Percentiles rank a stretch among this genome's conserved stretches.
Conservation (phyloP, 2,329 filamentous ascomycete species). For the Claviceps pazoutovae region DNA sequence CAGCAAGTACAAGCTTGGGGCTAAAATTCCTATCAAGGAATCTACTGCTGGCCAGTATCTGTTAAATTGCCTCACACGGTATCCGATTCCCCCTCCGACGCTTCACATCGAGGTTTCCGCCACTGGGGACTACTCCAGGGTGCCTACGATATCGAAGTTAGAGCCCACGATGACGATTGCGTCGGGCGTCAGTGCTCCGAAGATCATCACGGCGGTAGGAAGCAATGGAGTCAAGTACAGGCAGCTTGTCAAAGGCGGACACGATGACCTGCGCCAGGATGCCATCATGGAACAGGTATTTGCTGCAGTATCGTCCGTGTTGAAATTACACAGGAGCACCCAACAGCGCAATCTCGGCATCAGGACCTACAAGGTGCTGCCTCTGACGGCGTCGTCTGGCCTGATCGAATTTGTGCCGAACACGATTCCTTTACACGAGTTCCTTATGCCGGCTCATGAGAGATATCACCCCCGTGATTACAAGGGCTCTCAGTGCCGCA, state of each 20-base stretch:
- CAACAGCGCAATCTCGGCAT: conserved; percentile 81
- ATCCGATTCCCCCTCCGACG: conserved; percentile 74
- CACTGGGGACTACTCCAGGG: conserved; percentile 58
- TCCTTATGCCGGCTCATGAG: conserved; percentile 79
- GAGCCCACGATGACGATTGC: conserved; percentile 71
- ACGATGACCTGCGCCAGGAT: conserved; percentile 92
- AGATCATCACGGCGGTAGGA: conserved; percentile 73
- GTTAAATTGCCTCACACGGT: conserved; percentile 45
- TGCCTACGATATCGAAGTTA: conserved; percentile 63
- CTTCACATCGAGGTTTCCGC: conserved; percentile 66
- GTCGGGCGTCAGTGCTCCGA: conserved; percentile 80
- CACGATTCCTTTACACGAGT: conserved; percentile 84
- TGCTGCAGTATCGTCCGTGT: conserved; percentile 78
- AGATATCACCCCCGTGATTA: conserved; percentile 75
- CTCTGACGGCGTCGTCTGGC: conserved; percentile 69
- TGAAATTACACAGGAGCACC: conserved; percentile 75
- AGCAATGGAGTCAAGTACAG: conserved; percentile 70
- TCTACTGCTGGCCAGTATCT: conserved; percentile 49
- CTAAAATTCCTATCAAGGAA: conserved; percentile 50
- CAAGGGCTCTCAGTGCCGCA: conserved; percentile 62
- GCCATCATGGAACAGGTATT: conserved; percentile 99
- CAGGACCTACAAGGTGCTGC: conserved; percentile 92
- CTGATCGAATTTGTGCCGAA: conserved; percentile 96
- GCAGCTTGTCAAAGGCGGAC: conserved; percentile 88
- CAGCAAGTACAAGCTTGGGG: conserved; percentile 52